Percentiles rank a stretch among this genome's conserved stretches.
Conservation (phyloP, 2,329 filamentous ascomycete species). For the Fusarium nisikadoi region DNA sequence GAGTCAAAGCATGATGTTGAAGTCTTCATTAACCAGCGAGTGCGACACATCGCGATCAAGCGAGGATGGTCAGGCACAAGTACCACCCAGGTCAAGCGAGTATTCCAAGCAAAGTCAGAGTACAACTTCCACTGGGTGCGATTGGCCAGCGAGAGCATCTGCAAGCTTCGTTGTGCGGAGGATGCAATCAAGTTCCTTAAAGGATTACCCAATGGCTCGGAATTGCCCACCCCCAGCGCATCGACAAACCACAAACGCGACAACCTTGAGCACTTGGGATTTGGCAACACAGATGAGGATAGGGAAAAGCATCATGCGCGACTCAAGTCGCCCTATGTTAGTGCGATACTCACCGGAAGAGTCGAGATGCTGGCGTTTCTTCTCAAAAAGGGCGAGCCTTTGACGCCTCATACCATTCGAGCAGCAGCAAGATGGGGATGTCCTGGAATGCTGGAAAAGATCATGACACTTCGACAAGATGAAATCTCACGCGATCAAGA, state of each 20-base stretch:
- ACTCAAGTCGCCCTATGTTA: constrained; percentile 19
- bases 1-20: constrained; percentile 31
- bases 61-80: constrained; percentile 30
- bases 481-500: constrained; percentile 27
- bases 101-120: constrained; percentile 36
- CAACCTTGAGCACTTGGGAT: constrained; percentile 6
- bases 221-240: neutral
- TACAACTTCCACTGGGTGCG: constrained; percentile 43
- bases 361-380: constrained; percentile 29
- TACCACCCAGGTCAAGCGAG: constrained; percentile 20
- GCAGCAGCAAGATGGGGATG: constrained; percentile 24
- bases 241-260: constrained; percentile 8
- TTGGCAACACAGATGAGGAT: constrained; percentile 25
- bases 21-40: constrained; percentile 31
- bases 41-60: constrained; percentile 20
- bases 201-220: constrained; percentile 33
- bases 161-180: constrained; percentile 31
- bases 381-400: constrained; percentile 16
- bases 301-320: constrained; percentile 25
- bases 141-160: constrained; percentile 37
- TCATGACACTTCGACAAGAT: constrained; percentile 17
- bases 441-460: constrained; percentile 18
- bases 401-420: constrained; percentile 21
- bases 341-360: constrained; percentile 24
- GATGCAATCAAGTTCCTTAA: constrained; percentile 32